Percentiles rank a stretch among this genome's conserved stretches.
These are phyloP conservation scores for Ochromonas danica DNA, from an alignment of 108 stramenopile species.

Conservation along the genomic window DNA sequence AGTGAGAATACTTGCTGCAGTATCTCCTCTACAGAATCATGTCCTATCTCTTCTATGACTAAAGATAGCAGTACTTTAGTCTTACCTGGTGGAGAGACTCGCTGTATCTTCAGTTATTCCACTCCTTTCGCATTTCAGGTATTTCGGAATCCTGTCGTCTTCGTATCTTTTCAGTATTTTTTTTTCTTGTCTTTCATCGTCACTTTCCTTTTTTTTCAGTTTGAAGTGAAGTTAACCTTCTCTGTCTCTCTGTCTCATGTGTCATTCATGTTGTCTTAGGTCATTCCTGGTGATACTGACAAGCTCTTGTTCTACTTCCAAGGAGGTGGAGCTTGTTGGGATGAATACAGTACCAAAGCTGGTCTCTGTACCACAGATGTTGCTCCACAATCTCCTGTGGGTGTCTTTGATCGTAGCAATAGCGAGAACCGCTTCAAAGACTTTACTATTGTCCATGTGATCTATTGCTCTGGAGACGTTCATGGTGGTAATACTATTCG, in stretches of 20 bases:
- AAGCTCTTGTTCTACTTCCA: constrained; percentile 48
- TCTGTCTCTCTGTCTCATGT: too few relatives aligned
- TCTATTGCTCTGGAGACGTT: constrained; percentile 32
- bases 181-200: background rate
- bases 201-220: background rate
- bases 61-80: constrained; percentile 17
- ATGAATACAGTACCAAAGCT: constrained; percentile 22
- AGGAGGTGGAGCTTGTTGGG: constrained; percentile 48
- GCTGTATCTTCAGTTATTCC: constrained; percentile 38
- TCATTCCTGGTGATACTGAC: constrained; percentile 39
- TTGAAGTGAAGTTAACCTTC: background rate
- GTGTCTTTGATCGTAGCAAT: constrained; percentile 18
- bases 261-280: too few relatives aligned
- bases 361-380: constrained; percentile 35
- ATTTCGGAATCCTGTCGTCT: too few relatives aligned
- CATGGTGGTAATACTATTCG: constrained; percentile 4
- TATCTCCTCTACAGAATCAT: background rate
- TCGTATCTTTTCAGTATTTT: too few relatives aligned
- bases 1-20: background rate
- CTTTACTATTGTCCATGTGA: constrained; percentile 23
- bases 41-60: background rate
- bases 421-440: background rate
- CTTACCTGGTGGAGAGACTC: constrained; percentile 39
- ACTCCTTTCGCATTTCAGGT: constrained; percentile 43
- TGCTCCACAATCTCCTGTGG: background rate